A percentile compares a stretch with the other conserved stretches of the same genome.
Evolutionary conservation across 2,329 filamentous ascomycete species (phyloP).

Genomic region (Byssothecium circinans): DNA sequence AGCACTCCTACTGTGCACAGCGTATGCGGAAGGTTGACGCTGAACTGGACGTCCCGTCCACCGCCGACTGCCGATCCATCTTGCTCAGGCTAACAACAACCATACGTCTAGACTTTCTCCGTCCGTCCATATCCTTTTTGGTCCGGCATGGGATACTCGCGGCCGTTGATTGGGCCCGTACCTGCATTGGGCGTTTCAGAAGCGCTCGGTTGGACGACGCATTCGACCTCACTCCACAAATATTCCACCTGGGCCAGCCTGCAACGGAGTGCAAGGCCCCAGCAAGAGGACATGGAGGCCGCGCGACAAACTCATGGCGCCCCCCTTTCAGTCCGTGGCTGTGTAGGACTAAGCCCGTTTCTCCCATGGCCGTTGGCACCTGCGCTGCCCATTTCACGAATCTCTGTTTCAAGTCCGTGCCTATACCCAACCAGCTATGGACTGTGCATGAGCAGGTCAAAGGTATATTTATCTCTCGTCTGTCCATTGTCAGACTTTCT

Average conservation of each 20-base stretch:
- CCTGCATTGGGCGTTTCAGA: slow-evolving; percentile 40
- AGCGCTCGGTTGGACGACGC: slow-evolving; percentile 22
- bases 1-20: no score
- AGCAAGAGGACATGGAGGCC: slow-evolving; percentile 21
- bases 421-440: slow-evolving; percentile 6
- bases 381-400: slow-evolving; percentile 20
- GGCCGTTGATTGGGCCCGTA: slow-evolving; percentile 13
- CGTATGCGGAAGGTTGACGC: no score
- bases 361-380: slow-evolving; percentile 17
- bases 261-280: slow-evolving; percentile 18
- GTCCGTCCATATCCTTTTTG: not conserved
- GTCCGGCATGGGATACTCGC: not conserved
- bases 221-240: slow-evolving; percentile 21
- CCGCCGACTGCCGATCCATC: no score
- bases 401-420: slow-evolving; percentile 29
- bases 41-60: no score
- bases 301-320: slow-evolving; percentile 36
- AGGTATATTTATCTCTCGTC: slow-evolving; percentile 29
- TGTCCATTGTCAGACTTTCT: slow-evolving; percentile 17
- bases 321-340: slow-evolving; percentile 29
- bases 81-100: no score
- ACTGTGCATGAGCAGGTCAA: not conserved
- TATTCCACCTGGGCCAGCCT: slow-evolving; percentile 13
- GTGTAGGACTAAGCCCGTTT: slow-evolving; percentile 19
- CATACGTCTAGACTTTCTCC: not conserved